phyloP scores from a whole-genome alignment of 1,284 basidiomycete genomes.

The Abortiporus biennis region DNA sequence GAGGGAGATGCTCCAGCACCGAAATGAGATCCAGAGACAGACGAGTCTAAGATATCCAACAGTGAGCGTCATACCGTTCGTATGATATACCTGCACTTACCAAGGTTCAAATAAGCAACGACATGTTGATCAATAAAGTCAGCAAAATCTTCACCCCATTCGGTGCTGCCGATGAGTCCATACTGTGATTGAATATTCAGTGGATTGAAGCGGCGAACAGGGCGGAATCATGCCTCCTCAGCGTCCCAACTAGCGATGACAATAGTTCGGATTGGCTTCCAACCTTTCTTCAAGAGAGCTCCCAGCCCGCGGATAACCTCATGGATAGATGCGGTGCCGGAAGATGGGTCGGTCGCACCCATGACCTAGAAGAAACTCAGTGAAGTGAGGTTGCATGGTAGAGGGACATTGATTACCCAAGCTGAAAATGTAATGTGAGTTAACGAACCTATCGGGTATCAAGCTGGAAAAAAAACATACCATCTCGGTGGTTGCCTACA shows the following conservation, averaged over 20 bases:
- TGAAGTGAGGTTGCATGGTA: too few species aligned
- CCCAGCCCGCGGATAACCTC: slow-evolving; percentile 86
- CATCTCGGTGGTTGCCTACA: slow-evolving; percentile 85
- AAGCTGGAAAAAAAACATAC: slow-evolving; percentile 36
- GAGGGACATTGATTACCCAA: too few species aligned
- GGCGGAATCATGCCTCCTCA: slow-evolving; percentile 61
- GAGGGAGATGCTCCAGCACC: slow-evolving; percentile 60
- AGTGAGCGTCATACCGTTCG: too few species aligned
- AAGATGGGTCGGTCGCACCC: slow-evolving; percentile 83
- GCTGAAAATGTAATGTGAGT: too few species aligned
- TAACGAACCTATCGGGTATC: too few species aligned
- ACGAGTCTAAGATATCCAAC: slow-evolving; percentile 39
- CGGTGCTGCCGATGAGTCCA: slow-evolving; percentile 83
- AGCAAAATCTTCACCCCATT: slow-evolving; percentile 88
- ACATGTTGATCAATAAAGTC: slow-evolving; percentile 74
- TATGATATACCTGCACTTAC: slow-evolving; percentile 27
- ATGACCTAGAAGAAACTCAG: slow-evolving; percentile 21
- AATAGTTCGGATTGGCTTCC: slow-evolving; percentile 87
- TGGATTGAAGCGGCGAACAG: background rate
- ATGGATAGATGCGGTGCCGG: slow-evolving; percentile 81
- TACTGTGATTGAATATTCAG: slow-evolving; percentile 42
- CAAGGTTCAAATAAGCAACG: slow-evolving; percentile 87
- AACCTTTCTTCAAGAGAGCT: slow-evolving; percentile 63
- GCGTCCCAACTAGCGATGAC: slow-evolving; percentile 92
- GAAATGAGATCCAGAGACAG: slow-evolving; percentile 69